Percentiles rank a stretch among this genome's conserved stretches.
Evolutionary conservation across 768 basidiomycete genomes (phyloP).

Genomic region (Roridomyces roridus): DNA sequence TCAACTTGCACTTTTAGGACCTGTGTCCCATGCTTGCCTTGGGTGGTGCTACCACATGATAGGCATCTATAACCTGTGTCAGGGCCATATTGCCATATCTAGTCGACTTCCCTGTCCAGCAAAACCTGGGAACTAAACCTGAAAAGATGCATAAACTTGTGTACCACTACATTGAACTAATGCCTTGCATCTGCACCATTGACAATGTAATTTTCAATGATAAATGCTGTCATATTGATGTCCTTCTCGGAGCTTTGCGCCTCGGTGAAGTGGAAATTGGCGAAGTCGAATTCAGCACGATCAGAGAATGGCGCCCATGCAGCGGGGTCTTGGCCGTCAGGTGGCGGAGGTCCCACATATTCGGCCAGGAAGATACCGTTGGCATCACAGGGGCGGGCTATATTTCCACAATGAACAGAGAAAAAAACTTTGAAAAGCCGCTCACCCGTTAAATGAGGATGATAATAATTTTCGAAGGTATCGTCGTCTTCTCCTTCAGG

Average conservation of each 20-base stretch:
- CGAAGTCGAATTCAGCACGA: conserved; percentile 19
- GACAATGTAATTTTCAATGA: no score
- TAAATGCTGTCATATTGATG: no score
- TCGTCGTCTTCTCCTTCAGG: not conserved
- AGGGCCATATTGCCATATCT: no score
- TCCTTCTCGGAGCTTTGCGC: conserved; percentile 18
- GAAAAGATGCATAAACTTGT: no score
- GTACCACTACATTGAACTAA: no score
- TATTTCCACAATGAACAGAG: not conserved
- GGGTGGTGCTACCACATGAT: no score
- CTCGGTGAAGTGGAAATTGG: conserved; percentile 21
- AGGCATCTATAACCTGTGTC: no score
- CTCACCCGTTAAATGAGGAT: not conserved
- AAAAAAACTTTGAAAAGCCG: not conserved
- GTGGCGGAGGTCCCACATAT: not conserved
- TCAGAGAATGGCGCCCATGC: conserved; percentile 16
- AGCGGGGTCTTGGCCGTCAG: not conserved
- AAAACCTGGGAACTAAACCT: no score
- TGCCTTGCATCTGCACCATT: no score
- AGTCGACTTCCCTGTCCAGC: no score
- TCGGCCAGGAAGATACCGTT: not conserved
- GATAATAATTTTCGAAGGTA: not conserved
- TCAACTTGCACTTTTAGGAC: no score
- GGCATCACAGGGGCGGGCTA: not conserved
- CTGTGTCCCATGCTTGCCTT: no score